A percentile compares a stretch with the other conserved stretches of the same genome.
phyloP scores from a whole-genome alignment of 257 asterid species.

The Nicotiana undulata region DNA sequence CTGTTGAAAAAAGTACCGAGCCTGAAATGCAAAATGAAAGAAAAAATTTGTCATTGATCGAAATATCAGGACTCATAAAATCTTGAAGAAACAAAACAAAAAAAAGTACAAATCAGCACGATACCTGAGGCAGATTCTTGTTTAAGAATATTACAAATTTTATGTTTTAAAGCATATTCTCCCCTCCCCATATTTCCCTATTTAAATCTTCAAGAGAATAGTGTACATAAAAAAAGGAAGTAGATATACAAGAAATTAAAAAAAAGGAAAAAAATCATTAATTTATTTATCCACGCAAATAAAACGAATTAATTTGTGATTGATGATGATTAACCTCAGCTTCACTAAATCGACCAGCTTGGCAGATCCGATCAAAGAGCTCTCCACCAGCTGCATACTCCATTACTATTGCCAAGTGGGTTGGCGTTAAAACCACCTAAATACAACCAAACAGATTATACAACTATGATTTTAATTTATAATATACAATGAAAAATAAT shows the following conservation, averaged over 20 bases:
- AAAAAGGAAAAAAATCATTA: background rate
- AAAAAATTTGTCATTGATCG: background rate
- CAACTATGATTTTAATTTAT: too few relatives aligned
- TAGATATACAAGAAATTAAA: background rate
- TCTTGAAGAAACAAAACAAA: background rate
- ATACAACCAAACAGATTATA: background rate
- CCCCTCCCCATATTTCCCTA: too few relatives aligned
- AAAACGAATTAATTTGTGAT: too few relatives aligned
- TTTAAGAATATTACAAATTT: too few relatives aligned
- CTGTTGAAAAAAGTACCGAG: slow-evolving; percentile 82
- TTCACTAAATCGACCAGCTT: slow-evolving; percentile 37
- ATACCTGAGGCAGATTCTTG: too few relatives aligned
- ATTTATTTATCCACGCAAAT: background rate
- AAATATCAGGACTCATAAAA: too few relatives aligned
- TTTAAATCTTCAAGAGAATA: background rate
- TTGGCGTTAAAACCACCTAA: slow-evolving; percentile 18
- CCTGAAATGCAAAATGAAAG: slow-evolving; percentile 23
- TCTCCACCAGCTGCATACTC: slow-evolving; percentile 82
- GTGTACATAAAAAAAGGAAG: too few relatives aligned
- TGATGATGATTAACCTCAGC: slow-evolving; percentile 29
- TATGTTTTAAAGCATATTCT: background rate
- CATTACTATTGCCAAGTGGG: slow-evolving; percentile 48
- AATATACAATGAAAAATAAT: too few relatives aligned
- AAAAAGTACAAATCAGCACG: background rate
- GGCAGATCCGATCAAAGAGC: slow-evolving; percentile 54